Conservation (phyloP, 805 yeast genomes). For the Candida insectalens region DNA sequence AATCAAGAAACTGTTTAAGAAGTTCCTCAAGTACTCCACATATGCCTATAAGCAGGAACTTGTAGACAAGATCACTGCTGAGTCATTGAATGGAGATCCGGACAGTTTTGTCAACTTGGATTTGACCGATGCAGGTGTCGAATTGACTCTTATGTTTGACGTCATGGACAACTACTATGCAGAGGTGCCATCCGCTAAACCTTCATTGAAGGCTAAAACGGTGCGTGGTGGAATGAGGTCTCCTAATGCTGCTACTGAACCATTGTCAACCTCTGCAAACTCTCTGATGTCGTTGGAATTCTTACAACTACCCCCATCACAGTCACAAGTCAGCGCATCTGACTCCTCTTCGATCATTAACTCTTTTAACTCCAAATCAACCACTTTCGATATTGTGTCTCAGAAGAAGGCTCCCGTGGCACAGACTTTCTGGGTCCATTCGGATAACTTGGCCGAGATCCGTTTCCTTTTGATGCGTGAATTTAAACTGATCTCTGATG, state of each 20-base stretch:
- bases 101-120: conserved; percentile 54
- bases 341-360: too few relatives aligned
- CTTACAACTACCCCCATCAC: conserved; percentile 9
- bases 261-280: background rate
- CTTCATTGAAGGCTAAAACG: background rate
- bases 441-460: conserved; percentile 47
- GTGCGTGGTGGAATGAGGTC: background rate
- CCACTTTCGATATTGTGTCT: conserved; percentile 28
- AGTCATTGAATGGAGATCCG: conserved; percentile 26
- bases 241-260: background rate
- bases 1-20: conserved; percentile 63
- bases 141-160: conserved; percentile 45
- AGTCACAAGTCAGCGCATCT: conserved; percentile 2
- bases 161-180: conserved; percentile 25
- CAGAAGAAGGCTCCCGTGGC: conserved; percentile 26
- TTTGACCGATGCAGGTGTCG: conserved; percentile 50
- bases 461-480: conserved; percentile 36
- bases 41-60: conserved; percentile 23
- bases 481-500: conserved; percentile 28
- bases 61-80: conserved; percentile 21
- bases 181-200: background rate
- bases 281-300: conserved; percentile 14
- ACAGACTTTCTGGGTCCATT: conserved; percentile 45
- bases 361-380: conserved; percentile 14
- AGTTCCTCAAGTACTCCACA: conserved; percentile 40